Base-by-base conservation (phyloP, 2,329 filamentous ascomycete species). In the Ceratocystis alfenasii region DNA sequence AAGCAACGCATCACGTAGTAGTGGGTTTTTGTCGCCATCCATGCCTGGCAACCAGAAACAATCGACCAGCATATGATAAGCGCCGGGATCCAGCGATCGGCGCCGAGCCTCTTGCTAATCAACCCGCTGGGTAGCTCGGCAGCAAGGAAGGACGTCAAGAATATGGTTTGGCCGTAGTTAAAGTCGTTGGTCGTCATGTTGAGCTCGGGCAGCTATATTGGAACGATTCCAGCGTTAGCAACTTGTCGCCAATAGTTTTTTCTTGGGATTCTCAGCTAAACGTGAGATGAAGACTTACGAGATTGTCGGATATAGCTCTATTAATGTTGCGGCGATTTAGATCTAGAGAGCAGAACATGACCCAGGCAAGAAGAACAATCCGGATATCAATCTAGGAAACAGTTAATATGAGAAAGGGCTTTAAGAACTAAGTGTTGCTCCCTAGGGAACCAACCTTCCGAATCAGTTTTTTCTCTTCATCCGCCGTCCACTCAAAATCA, bases 41-140 rank as follows among this genome's bases (percentile, higher is more conserved):
- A 75, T 4, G 75, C 75, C 64, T 79, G 77, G 0, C 72, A 74
- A 0, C 73, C 72, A 1, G 76, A 74, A 6, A 77, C 73, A 12
- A 78, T 70, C 0, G 75, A 77, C 77, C 77, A 78, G 10, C 69
- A 69, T 28, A 74, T 72, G 63, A 79, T 76, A 60, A 77, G 74
- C 30, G 74, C 73, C 0, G 76, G 77, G 6, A 79, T 78, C 77
- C 76, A 78, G 62, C 71, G 70, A 68, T 81, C 78, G 0, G 79
- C 78, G 8, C 80, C 79, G 6, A 81, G 70, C 64, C 78, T 79
- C 72, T 81, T 81, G 65, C 77, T 80, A 63, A 81, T 73, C 2
- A 82, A 71, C 17, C 78, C 78, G 61, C 78, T 79, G 2, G 79
- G 79, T 0, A 81, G 71, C 57, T 81, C 79, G 3, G 79, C 78